Conservation (phyloP, 306 rosid species). For the Rosa rugosa region DNA sequence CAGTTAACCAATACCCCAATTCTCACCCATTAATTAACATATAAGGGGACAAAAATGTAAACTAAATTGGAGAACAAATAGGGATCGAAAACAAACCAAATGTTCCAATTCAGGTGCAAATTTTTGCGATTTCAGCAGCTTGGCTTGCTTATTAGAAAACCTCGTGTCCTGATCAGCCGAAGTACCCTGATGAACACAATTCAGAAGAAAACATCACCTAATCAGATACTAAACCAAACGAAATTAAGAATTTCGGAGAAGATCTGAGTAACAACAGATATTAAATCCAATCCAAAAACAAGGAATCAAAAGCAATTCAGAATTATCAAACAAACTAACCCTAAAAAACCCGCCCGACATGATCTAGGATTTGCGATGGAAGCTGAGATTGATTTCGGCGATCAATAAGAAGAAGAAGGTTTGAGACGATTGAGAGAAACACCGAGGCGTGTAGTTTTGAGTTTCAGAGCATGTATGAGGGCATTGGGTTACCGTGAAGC, state of each 20-base stretch:
- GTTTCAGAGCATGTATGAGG: too few relatives aligned
- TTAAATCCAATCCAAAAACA: slow-evolving; percentile 11
- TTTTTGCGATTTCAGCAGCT: slow-evolving; percentile 92
- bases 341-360: slow-evolving; percentile 99
- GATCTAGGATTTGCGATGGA: slow-evolving; percentile 42
- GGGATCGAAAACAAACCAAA: slow-evolving; percentile 48
- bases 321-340: slow-evolving; percentile 36
- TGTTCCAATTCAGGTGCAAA: slow-evolving; percentile 93
- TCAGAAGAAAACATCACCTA: neutral
- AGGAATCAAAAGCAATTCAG: neutral
- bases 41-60: neutral
- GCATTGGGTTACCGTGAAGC: too few relatives aligned
- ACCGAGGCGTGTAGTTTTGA: neutral
- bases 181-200: slow-evolving; percentile 63
- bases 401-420: slow-evolving; percentile 18
- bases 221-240: neutral
- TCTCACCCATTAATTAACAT: slow-evolving; percentile 10
- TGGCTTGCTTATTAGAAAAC: slow-evolving; percentile 96
- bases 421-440: neutral
- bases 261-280: slow-evolving; percentile 24
- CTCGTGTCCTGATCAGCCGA: slow-evolving; percentile 98
- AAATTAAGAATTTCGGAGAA: neutral
- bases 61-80: neutral
- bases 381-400: slow-evolving; percentile 28
- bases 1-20: neutral